Conservation (phyloP, 2,329 filamentous ascomycete genomes). For the Coniochaeta prunicola region DNA sequence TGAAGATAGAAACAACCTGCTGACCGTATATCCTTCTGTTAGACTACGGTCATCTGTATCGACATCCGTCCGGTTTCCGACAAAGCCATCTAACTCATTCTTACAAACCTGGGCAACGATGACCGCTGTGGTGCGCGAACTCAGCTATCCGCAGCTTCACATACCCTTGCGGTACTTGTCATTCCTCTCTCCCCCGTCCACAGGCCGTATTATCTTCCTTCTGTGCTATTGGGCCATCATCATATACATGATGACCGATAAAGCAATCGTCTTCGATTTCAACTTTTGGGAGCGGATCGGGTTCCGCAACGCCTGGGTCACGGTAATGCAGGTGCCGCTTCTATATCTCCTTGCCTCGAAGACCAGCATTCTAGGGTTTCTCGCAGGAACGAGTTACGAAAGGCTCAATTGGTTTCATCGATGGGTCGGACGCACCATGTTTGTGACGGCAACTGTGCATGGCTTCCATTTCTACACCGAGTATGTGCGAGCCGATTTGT, state of each 20-base stretch:
- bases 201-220: conserved; percentile 48
- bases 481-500: conserved; percentile 54
- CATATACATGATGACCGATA: conserved; percentile 47
- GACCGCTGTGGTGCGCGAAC: conserved; percentile 50
- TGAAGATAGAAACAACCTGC: conserved; percentile 1
- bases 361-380: conserved; percentile 48
- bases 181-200: conserved; percentile 52
- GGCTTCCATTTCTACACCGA: conserved; percentile 62
- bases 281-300: conserved; percentile 59
- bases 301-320: conserved; percentile 62
- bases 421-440: conserved; percentile 63
- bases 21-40: background rate
- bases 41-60: conserved; percentile 33
- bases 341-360: conserved; percentile 57
- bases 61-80: conserved; percentile 39
- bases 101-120: conserved; percentile 50
- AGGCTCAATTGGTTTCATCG: conserved; percentile 67
- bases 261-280: conserved; percentile 41
- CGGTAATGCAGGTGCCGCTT: conserved; percentile 56
- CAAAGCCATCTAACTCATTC: conserved; percentile 38
- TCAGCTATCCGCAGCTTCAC: conserved; percentile 47
- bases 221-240: conserved; percentile 52
- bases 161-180: conserved; percentile 36
- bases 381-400: conserved; percentile 60
- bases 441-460: conserved; percentile 61